Evolutionary conservation across 352 stramenopile species (phyloP).

Genomic region (Pythium aphanidermatum): DNA sequence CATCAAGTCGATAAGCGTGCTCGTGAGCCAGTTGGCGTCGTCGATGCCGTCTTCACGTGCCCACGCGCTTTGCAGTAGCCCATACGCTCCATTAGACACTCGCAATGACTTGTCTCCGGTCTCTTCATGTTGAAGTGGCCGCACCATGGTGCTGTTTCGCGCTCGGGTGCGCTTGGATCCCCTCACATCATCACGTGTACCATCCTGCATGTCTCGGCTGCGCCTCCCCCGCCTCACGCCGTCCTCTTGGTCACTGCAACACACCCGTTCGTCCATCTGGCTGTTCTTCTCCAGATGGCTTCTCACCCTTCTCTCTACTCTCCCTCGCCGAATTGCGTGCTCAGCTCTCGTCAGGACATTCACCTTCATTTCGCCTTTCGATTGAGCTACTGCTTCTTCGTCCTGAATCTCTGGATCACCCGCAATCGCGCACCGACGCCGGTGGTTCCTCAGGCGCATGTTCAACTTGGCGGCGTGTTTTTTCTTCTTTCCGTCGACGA

Average conservation of each 20-base stretch:
- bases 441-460: slow-evolving; percentile 16
- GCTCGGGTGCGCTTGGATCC: too few species aligned
- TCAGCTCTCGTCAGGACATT: too few species aligned
- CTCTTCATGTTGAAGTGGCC: slow-evolving; percentile 2
- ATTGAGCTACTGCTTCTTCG: neutral
- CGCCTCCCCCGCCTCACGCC: too few species aligned
- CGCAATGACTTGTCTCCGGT: slow-evolving; percentile 4
- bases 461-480: neutral
- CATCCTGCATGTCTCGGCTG: too few species aligned
- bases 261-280: too few species aligned
- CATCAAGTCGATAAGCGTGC: slow-evolving; percentile 81
- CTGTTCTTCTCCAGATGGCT: too few species aligned
- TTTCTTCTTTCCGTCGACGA: slow-evolving; percentile 2
- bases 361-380: neutral
- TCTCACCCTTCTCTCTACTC: too few species aligned
- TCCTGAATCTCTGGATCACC: neutral
- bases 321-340: too few species aligned
- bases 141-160: too few species aligned
- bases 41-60: slow-evolving; percentile 53
- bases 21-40: slow-evolving; percentile 80
- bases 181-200: too few species aligned
- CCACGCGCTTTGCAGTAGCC: slow-evolving; percentile 49
- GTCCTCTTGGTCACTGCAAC: too few species aligned
- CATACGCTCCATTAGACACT: too few species aligned
- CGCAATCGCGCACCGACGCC: slow-evolving; percentile 2